Evolutionary conservation across 1,284 basidiomycete species (phyloP), one percentile per base, ranked within the genome.

Genomic region (Tremellales sp.): DNA sequence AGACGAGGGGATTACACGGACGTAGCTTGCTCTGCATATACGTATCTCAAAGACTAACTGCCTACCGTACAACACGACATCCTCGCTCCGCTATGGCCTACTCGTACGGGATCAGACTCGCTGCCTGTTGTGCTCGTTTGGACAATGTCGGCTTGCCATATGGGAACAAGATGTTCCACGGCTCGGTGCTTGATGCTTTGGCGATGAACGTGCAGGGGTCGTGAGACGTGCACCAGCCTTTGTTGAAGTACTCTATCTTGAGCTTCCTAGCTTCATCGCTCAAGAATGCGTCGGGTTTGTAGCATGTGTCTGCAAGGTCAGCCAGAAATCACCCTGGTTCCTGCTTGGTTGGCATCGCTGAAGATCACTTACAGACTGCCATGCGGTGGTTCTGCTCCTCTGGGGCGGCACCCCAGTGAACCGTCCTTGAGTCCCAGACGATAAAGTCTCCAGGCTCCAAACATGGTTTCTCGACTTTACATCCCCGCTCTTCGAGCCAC

Each of bases 401-500:
- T 1, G 60, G 57, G 44, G 48, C 42, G 15, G 50, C 48, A 43
- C 57, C 57, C 45, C 56, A 57, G 45, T 61, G 60, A 45, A 59
- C 51, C 3, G 57, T 53, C 24, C 57, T 41, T 19, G 49, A 57
- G 45, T 65, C 62, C 62, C 62, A 67, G 23, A 66, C 47, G 48
- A 66, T 62, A 17, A 64, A 19, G 25, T 60, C 56, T 23, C 64
- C 66, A 3, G 61, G 58, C 6, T 50, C 58, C 12, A 58, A 58
- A 35, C 51, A 51, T 10, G 65, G 52, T 36, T 64, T 61, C 19
- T 49, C 49, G 61, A 61, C 61, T 25, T 56, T 49, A 40, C 66
- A 68, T 1, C 66, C 66, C 25, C 57, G 47, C 33, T 64, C 61
- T 19, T 54, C 56, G 49, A 66, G 59, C 63, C 63, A 65, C 29